Evolutionary conservation across 805 yeast species (phyloP).

Genomic region (Wickerhamiella spandovensis): DNA sequence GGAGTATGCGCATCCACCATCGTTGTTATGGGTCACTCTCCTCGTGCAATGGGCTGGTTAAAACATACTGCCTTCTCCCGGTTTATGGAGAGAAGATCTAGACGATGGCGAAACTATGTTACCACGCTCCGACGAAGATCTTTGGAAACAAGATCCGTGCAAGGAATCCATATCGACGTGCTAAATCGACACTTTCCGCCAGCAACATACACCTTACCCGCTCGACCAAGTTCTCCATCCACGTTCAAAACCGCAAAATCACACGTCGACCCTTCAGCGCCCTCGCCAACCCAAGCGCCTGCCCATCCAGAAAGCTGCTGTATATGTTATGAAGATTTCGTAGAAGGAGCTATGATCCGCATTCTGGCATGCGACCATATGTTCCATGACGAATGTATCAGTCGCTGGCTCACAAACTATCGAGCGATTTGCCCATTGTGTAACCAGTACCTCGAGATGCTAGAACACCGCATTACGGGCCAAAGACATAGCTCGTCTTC

Average conservation of each 20-base stretch:
- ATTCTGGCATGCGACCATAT: conserved; percentile 74
- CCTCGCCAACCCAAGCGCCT: not conserved
- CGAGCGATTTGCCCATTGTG: conserved; percentile 79
- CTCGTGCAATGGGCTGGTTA: not conserved
- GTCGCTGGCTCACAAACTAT: conserved; percentile 66
- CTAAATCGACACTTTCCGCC: not conserved
- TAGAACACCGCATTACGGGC: not conserved
- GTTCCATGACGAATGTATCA: conserved; percentile 65
- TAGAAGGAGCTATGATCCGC: conserved; percentile 50
- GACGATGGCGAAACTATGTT: not conserved
- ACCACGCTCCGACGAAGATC: not conserved
- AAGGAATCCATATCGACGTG: not conserved
- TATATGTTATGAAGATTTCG: conserved; percentile 57
- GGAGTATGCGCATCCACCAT: not conserved
- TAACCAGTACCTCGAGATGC: conserved; percentile 29
- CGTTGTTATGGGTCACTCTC: not conserved
- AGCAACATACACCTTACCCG: not conserved
- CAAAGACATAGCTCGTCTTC: not conserved
- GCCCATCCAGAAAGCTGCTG: conserved; percentile 39
- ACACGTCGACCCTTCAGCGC: not conserved
- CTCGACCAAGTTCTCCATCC: not conserved
- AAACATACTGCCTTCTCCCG: not conserved
- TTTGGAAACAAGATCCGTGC: not conserved
- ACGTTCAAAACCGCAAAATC: not conserved
- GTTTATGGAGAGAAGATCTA: not conserved